These are phyloP conservation scores for Annulohypoxylon nitens DNA, from an alignment of 495 filamentous ascomycete species.

Conservation along the genomic window DNA sequence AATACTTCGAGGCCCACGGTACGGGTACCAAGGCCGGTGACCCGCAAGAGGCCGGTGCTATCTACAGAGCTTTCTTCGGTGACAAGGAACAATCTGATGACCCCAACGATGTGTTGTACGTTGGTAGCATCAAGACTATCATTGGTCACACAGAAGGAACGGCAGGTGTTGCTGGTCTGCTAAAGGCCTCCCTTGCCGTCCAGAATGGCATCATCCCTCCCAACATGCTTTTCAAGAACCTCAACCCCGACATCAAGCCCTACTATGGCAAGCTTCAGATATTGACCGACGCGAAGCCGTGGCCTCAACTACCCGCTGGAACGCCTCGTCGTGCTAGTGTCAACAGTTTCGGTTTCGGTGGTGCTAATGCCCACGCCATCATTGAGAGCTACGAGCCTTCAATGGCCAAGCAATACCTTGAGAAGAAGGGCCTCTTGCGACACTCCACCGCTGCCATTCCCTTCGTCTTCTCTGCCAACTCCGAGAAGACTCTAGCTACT, in stretches of 20 bases:
- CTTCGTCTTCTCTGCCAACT: constrained; percentile 18
- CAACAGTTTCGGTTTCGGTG: constrained; percentile 66
- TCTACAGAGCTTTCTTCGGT: constrained; percentile 48
- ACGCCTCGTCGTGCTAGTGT: constrained; percentile 37
- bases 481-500: background rate
- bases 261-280: constrained; percentile 53
- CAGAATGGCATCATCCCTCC: constrained; percentile 60
- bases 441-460: background rate
- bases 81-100: background rate
- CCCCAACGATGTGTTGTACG: constrained; percentile 24
- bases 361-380: constrained; percentile 64
- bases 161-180: constrained; percentile 58
- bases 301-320: constrained; percentile 39
- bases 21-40: constrained; percentile 60
- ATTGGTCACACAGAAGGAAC: constrained; percentile 57
- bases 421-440: constrained; percentile 6
- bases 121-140: constrained; percentile 61
- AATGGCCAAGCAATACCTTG: constrained; percentile 8
- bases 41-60: constrained; percentile 62
- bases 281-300: constrained; percentile 44
- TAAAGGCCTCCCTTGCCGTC: constrained; percentile 61
- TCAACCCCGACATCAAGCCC: constrained; percentile 58
- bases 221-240: constrained; percentile 58
- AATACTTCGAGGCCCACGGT: constrained; percentile 46
- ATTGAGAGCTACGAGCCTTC: constrained; percentile 51